A percentile compares a stretch with the other conserved stretches of the same genome.
These are phyloP conservation scores for Trypethelium eluteriae DNA, from an alignment of 495 filamentous ascomycete genomes.

Conservation along the genomic window DNA sequence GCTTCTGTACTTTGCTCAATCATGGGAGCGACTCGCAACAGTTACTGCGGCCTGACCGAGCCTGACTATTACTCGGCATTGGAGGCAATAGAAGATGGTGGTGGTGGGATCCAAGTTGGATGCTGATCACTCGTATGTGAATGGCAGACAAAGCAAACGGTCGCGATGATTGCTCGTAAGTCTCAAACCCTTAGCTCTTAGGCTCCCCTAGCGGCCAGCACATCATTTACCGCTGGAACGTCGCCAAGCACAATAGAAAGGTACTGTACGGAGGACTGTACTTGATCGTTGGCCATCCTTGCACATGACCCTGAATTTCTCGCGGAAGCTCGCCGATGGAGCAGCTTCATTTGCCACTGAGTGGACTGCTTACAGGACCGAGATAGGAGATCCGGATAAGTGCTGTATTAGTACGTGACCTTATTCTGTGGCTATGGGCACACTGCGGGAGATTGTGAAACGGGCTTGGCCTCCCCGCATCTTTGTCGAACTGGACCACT, in stretches of 20 bases:
- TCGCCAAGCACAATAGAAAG: too few relatives aligned
- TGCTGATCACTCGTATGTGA: not conserved
- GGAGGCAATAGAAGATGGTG: not conserved
- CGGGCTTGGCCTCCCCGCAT: not conserved
- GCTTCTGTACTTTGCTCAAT: not conserved
- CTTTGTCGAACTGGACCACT: not conserved
- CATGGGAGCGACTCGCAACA: not conserved
- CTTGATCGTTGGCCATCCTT: not conserved
- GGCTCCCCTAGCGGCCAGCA: constrained; percentile 4
- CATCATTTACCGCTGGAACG: not conserved
- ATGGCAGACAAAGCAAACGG: not conserved
- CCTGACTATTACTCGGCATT: not conserved
- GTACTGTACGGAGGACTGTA: not conserved
- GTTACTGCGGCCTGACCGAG: not conserved
- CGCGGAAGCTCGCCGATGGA: not conserved
- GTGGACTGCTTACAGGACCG: too few relatives aligned
- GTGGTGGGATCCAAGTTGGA: not conserved
- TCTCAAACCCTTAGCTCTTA: not conserved
- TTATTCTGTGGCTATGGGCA: not conserved
- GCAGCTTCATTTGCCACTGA: not conserved
- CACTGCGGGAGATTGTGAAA: constrained; percentile 10
- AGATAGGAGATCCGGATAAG: not conserved
- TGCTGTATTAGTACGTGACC: not conserved
- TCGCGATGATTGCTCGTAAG: not conserved
- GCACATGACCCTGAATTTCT: not conserved